Base-by-base conservation (phyloP, 1,284 basidiomycete species). In the Earliella scabrosa region DNA sequence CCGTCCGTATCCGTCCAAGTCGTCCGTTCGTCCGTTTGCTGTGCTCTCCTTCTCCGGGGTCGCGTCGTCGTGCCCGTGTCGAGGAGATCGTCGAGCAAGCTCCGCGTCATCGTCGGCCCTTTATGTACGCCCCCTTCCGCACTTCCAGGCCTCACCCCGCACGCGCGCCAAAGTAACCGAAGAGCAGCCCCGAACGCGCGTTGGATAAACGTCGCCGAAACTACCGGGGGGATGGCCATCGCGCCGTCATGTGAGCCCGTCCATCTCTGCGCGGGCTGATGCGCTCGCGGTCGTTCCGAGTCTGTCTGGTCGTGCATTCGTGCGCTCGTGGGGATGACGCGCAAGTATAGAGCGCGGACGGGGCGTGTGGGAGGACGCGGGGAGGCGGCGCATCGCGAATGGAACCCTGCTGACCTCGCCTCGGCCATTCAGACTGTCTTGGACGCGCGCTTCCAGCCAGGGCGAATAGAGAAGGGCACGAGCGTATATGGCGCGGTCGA, bases 161-260 rank as follows among this genome's bases (percentile, higher is more conserved):
- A n/a, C n/a, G n/a, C n/a, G n/a, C n/a, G n/a, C n/a, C n/a, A n/a
- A n/a, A n/a, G n/a, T n/a, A n/a, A n/a, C n/a, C n/a, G n/a, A n/a
- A n/a, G n/a, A n/a, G n/a, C n/a, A n/a, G n/a, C n/a, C n/a, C n/a
- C n/a, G n/a, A n/a, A n/a, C n/a, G n/a, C n/a, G n/a, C n/a, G n/a
- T n/a, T 52, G 57, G 58, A 52, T 52, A 52, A 59, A 52, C 50
- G 46, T 59, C 58, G 58, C 53, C 4, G 45, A 59, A 59, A 52
- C 24, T 11, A 9, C 10, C 29, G 36, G 56, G 32, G 44, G 38
- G 27, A 38, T 23, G 21, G 11, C n/a, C 54, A 13, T 11, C 18
- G 6, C 11, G 14, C 23, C 23, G 23, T 58, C 56, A 58, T 52
- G 56, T 49, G 56, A 27, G 39, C 10, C 21, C 20, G 6, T 6